A percentile compares a stretch with the other conserved stretches of the same genome.
These are phyloP conservation scores for Stipa capillata DNA, from an alignment of 176 grass and related monocot genomes.

Conservation along the genomic window DNA sequence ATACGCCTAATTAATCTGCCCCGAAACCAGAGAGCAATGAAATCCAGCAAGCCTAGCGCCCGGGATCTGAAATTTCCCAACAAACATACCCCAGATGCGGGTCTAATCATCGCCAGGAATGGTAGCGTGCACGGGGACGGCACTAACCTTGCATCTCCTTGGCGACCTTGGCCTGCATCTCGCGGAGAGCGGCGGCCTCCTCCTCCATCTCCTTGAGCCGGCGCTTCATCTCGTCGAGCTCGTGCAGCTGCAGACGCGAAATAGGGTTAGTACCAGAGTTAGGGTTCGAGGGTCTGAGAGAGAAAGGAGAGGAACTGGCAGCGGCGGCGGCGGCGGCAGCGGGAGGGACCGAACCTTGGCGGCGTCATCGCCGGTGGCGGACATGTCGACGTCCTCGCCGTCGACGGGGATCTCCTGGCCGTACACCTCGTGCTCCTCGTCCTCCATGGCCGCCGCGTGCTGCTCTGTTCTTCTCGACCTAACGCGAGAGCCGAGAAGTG, in stretches of 20 bases:
- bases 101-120: not conserved
- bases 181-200: conserved; percentile 70
- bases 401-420: conserved; percentile 62
- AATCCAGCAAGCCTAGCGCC: not conserved
- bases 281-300: conserved; percentile 17
- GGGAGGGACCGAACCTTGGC: conserved; percentile 26
- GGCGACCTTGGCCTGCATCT: conserved; percentile 75
- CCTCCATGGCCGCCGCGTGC: conserved; percentile 37
- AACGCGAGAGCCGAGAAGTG: not conserved
- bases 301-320: too few relatives aligned
- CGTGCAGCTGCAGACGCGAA: conserved; percentile 33
- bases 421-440: conserved; percentile 72
- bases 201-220: conserved; percentile 86
- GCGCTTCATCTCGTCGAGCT: conserved; percentile 83
- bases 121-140: not conserved
- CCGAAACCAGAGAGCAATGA: not conserved
- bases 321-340: not conserved
- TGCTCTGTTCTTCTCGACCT: not conserved
- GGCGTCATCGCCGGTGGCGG: conserved; percentile 21
- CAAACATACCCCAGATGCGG: not conserved
- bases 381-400: conserved; percentile 61
- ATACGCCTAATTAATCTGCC: not conserved
- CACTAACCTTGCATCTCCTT: conserved; percentile 78
- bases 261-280: conserved; percentile 1
- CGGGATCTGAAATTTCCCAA: not conserved